Conservation (phyloP, 164 flowering plant genomes). For the Dillenia suffruticosa region DNA sequence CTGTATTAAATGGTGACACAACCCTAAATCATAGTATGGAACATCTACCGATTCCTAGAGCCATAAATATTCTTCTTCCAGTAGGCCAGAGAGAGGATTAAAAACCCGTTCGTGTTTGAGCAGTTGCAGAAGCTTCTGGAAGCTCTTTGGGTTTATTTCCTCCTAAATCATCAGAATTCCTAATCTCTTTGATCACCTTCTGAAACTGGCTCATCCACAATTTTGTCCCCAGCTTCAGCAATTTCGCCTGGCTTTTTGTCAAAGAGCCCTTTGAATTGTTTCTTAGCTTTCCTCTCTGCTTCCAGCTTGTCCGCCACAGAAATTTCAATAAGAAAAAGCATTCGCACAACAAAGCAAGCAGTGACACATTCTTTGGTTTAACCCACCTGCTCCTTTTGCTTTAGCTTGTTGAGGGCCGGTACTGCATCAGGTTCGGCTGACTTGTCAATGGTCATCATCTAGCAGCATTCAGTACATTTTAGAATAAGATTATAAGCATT, state of each 20-base stretch:
- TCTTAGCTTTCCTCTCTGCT: slow-evolving; percentile 61
- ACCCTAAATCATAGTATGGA: slow-evolving; percentile 42
- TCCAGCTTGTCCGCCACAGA: slow-evolving; percentile 40
- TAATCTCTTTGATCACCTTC: slow-evolving; percentile 24
- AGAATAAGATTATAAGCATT: neutral
- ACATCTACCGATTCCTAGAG: slow-evolving; percentile 58
- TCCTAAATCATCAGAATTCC: slow-evolving; percentile 14
- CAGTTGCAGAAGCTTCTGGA: slow-evolving; percentile 10
- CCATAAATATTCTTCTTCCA: slow-evolving; percentile 48
- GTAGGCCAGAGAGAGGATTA: slow-evolving; percentile 56
- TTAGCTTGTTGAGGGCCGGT: slow-evolving; percentile 78
- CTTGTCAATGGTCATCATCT: slow-evolving; percentile 83
- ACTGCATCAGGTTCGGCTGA: slow-evolving; percentile 82
- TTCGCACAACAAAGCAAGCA: neutral
- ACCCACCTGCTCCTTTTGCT: slow-evolving; percentile 71
- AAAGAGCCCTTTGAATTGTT: slow-evolving; percentile 91
- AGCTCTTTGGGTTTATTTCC: too few species aligned
- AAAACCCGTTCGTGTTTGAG: slow-evolving; percentile 32
- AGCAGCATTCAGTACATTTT: slow-evolving; percentile 10
- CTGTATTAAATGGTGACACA: neutral
- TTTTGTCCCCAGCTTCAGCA: slow-evolving; percentile 45
- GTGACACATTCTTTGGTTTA: neutral
- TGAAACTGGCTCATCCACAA: slow-evolving; percentile 17
- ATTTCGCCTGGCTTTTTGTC: slow-evolving; percentile 99
- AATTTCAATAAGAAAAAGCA: too few species aligned